These are phyloP conservation scores for Ochetophila trinervis DNA, from an alignment of 306 rosid genomes.

Conservation along the genomic window DNA sequence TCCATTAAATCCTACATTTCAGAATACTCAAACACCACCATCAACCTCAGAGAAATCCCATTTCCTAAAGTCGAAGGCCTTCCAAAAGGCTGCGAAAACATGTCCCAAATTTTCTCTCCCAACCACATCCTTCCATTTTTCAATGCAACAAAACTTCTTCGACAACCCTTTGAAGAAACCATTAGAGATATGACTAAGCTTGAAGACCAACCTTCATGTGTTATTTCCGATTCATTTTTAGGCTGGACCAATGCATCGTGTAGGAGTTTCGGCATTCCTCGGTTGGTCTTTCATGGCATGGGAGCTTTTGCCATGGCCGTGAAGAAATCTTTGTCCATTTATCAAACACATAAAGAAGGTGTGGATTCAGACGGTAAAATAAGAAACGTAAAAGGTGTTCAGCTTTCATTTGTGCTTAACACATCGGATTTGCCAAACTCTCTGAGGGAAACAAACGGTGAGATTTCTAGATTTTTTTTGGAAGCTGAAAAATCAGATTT, in stretches of 20 bases:
- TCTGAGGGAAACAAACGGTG: conserved; percentile 3
- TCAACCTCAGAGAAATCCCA: conserved; percentile 19
- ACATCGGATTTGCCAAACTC: conserved; percentile 18
- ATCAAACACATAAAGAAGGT: conserved; percentile 4
- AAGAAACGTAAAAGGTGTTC: conserved; percentile 15
- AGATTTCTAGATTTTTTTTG: not conserved
- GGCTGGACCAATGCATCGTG: conserved; percentile 31
- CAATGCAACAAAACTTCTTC: conserved; percentile 27
- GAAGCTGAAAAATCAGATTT: conserved; percentile 18
- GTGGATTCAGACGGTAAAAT: not conserved
- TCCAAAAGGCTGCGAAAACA: conserved; percentile 34
- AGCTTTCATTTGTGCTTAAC: conserved; percentile 9
- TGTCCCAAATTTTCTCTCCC: conserved; percentile 21
- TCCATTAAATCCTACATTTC: conserved; percentile 6
- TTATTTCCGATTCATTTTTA: conserved; percentile 31
- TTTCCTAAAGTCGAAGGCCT: conserved; percentile 23
- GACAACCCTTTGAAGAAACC: conserved; percentile 18
- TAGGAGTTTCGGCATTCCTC: conserved; percentile 22
- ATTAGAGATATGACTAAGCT: conserved; percentile 13
- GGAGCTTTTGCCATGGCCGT: conserved; percentile 28
- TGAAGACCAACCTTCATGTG: conserved; percentile 22
- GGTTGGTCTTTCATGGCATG: conserved; percentile 33
- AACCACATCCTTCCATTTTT: conserved; percentile 3
- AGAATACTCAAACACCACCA: conserved; percentile 2
- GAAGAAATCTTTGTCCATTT: conserved; percentile 19